Evolutionary conservation across 768 basidiomycete genomes (phyloP).

Genomic region (Candolleomyces eurysporus): DNA sequence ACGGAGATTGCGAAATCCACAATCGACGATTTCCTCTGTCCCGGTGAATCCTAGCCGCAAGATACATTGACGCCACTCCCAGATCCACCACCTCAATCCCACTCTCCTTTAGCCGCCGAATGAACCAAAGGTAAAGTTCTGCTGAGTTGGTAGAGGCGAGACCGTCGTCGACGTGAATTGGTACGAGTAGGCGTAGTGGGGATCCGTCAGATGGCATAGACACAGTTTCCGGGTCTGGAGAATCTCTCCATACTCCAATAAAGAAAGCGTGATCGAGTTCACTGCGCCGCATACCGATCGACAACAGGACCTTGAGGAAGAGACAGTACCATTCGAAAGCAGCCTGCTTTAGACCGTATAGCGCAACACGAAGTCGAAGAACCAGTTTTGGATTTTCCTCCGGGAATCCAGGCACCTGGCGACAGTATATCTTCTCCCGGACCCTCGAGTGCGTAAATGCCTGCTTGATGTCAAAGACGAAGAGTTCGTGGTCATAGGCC

Average conservation of each 20-base stretch:
- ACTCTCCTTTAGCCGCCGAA: neutral
- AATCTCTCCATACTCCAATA: neutral
- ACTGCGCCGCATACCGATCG: slow-evolving; percentile 2
- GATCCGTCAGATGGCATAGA: slow-evolving; percentile 5
- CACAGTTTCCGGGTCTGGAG: slow-evolving; percentile 4
- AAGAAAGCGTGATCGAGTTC: slow-evolving; percentile 9
- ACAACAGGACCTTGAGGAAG: neutral
- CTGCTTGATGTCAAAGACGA: slow-evolving; percentile 15
- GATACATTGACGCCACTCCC: slow-evolving; percentile 6
- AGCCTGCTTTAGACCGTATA: slow-evolving; percentile 4
- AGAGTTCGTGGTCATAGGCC: slow-evolving; percentile 10
- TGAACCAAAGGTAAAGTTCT: slow-evolving; percentile 7
- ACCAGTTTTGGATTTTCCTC: neutral
- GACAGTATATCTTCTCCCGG: slow-evolving; percentile 3
- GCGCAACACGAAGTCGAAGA: neutral
- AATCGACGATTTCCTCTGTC: slow-evolving; percentile 8
- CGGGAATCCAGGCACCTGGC: slow-evolving; percentile 4
- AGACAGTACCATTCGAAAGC: slow-evolving; percentile 4
- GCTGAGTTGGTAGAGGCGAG: slow-evolving; percentile 5
- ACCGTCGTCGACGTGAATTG: slow-evolving; percentile 11
- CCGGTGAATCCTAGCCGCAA: slow-evolving; percentile 10
- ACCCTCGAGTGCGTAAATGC: slow-evolving; percentile 19
- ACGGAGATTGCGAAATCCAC: slow-evolving; percentile 12
- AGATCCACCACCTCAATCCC: slow-evolving; percentile 8
- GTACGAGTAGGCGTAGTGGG: neutral